Evolutionary conservation across 768 basidiomycete genomes (phyloP), one percentile per base, ranked within the genome.

Genomic region (Collybiopsis confluens): DNA sequence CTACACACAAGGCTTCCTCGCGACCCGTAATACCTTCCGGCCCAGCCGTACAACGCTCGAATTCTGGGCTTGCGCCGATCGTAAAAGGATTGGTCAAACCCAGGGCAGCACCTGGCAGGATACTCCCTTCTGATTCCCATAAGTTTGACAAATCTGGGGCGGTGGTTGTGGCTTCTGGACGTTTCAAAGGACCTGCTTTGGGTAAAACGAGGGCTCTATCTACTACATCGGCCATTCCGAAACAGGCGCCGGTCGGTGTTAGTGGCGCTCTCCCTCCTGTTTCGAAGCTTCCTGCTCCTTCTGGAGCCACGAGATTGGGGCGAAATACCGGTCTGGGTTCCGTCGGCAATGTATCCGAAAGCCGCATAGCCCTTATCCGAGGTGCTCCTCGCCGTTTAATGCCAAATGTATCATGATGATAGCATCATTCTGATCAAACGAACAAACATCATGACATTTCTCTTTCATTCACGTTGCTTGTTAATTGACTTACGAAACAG

Each of bases 11-110:
- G 26, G 57, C 48, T 13, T 57, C 59, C 13, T 2, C 8, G 18
- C 30, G 33, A 30, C 52, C n/a, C 6, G 52, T n/a, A 46, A 74
- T 74, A 15, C 72, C 74, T 36, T 67, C 71, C 50, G 69, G 77
- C 26, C 64, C 76, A 51, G 64, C 65, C 8, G 20, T 47, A 40
- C 27, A 57, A 50, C 42, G 45, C 9, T 26, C 18, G 15, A 30
- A 20, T 18, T n/a, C 38, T 10, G 24, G 45, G 27, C 54, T 38
- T 37, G 36, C 24, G 6, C 20, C 37, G 33, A 23, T 27, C 13
- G 24, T 26, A 23, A 18, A 30, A 35, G 33, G 43, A 1, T 10
- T 27, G 24, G 41, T 28, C 16, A 57, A 51, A 47, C 55, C 49
- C 33, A 45, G 23, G 47, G 30, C 52, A 10, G 23, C 23, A 21